Base-by-base conservation (phyloP, 202 grass and related monocot genomes). In the Dendrocalamus latiflorus region DNA sequence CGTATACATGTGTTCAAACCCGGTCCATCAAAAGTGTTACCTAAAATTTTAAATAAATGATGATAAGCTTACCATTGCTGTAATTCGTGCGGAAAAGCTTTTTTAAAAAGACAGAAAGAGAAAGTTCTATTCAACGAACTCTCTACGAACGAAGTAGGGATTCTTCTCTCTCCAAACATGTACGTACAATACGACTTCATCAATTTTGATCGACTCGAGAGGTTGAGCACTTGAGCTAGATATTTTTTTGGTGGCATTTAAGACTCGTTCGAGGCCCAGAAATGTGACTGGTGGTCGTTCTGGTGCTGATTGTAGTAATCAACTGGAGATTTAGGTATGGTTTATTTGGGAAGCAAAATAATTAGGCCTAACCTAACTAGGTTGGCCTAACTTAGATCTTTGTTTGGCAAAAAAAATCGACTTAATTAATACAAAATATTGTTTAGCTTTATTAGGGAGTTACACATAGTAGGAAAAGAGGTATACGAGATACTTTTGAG, bases 191-290 rank as follows among this genome's bases (percentile, higher is more conserved):
- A 33, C 39, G 37, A 22, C 34, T 57, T 68, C 63, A 8, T 41
- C 45, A 10, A 18, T 16, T 41, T 33, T 57, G 50, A 44, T 76
- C 37, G 37, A 5, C 6, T 11, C 10, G 14, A 11, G 2, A 21
- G 57, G 21, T 12, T 85, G 44, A 72, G 20, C 20, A 61, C 24
- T 72, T 55, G 20, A 24, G 34, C 22, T 21, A 24, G 75, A 72
- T 79, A 72, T 85, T 72, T 79, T 2, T 51, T 30, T 62, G 4
- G 30, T 50, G 17, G 4, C 43, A 72, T 61, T 63, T 36, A 85
- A 85, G 66, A 3, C 34, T 72, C 47, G 5, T 30, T 44, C 24
- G 22, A 55, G 58, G 24, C 5, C 22, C 58, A 36, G 26, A 72
- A 53, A 15, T 20, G 67, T 4, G 75, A 55, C 34, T 11, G 44